phyloP scores from a whole-genome alignment of 2,329 filamentous ascomycete genomes.

The Juglanconis juglandina region DNA sequence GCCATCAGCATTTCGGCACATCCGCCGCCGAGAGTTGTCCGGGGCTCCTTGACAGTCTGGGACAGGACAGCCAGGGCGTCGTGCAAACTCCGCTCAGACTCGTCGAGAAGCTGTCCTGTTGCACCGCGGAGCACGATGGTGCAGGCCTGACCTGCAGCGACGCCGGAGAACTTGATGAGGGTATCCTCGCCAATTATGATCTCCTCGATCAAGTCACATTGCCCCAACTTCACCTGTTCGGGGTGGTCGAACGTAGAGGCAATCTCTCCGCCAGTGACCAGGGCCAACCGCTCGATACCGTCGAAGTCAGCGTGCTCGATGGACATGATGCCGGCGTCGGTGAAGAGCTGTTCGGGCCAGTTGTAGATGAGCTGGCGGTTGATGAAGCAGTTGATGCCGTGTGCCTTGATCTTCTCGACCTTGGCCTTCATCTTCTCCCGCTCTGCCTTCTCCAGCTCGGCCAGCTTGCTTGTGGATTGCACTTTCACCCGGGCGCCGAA shows the following conservation, averaged over 20 bases:
- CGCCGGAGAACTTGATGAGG: slow-evolving; percentile 94
- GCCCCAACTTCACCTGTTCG: slow-evolving; percentile 91
- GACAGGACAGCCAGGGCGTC: slow-evolving; percentile 94
- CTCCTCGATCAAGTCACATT: slow-evolving; percentile 94
- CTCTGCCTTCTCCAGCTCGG: slow-evolving; percentile 97
- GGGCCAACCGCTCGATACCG: slow-evolving; percentile 87
- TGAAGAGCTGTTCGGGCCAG: slow-evolving; percentile 98
- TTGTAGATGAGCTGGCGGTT: slow-evolving; percentile 99
- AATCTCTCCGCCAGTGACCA: slow-evolving; percentile 97
- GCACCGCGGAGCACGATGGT: slow-evolving; percentile 95
- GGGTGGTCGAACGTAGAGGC: slow-evolving; percentile 97
- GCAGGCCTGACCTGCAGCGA: slow-evolving; percentile 89
- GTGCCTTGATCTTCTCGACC: slow-evolving; percentile 97
- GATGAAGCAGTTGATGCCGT: slow-evolving; percentile 99
- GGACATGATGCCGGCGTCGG: slow-evolving; percentile 94
- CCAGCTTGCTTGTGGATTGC: slow-evolving; percentile 89
- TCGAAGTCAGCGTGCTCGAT: slow-evolving; percentile 99
- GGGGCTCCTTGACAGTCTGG: slow-evolving; percentile 91
- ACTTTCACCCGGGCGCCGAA: slow-evolving; percentile 98
- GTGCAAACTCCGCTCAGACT: slow-evolving; percentile 92
- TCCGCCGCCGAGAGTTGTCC: slow-evolving; percentile 89
- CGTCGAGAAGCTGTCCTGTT: slow-evolving; percentile 93
- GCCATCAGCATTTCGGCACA: slow-evolving; percentile 99
- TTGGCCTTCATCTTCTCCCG: slow-evolving; percentile 99
- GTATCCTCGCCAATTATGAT: slow-evolving; percentile 98